Base-by-base conservation (phyloP, 495 filamentous ascomycete genomes). In the Xylaria bambusicola region DNA sequence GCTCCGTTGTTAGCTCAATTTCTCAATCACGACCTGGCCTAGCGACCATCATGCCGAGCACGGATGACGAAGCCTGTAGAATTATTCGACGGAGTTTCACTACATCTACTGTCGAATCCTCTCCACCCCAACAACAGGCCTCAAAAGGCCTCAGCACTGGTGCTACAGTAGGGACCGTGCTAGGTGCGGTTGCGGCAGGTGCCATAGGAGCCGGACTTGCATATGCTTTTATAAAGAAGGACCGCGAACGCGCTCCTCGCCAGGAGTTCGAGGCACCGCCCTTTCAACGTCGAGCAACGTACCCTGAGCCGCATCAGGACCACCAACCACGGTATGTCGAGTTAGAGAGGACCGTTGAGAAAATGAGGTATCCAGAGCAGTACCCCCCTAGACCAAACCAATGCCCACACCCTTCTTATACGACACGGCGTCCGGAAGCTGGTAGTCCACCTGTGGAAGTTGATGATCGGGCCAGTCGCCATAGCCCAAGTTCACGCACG, bases 131-230 rank as follows among this genome's bases (percentile, higher is more conserved):
- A 42, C 66, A 71, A 27, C 20, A 53, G 20, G 13, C 26, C 4
- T 72, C 73, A 31, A 70, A 63, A 58, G 76, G 73, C 12, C 41
- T 77, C 13, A 75, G 69, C 58, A 60, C 74, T 33, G 70, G 73
- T 47, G 70, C 73, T 23, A 67, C 84, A 6, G 68, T 79, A 7
- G 84, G 85, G 24, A 86, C 85, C 1, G 74, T 95, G 24, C 78
- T 94, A 7, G 90, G 90, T 9, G 88, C 88, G 3, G 71, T 73
- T 15, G 80, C 92, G 46, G 83, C 91, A 6, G 91, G 89, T 21
- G 91, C 88, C 8, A 84, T 88, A 2, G 91, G 88, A 49, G 88
- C 87, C 13, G 88, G 86, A 0, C 68, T 92, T 36, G 87, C 88
- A 1, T 93, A 93, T 69, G 85, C 87, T 35, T 86, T 90, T 75